phyloP scores from a whole-genome alignment of 1,139 yeast species.

The Saccharomyces hybrid region DNA sequence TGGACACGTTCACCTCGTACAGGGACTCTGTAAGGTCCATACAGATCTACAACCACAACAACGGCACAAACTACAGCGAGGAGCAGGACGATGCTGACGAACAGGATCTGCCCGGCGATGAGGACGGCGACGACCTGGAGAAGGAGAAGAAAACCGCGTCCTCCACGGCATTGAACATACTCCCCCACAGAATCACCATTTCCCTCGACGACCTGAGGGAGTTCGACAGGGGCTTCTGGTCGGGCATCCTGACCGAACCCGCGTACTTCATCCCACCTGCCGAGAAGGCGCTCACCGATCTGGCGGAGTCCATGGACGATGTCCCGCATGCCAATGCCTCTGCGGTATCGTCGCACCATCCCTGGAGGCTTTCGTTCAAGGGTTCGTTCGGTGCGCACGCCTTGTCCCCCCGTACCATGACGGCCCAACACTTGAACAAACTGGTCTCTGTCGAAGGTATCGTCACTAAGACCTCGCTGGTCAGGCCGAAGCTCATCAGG shows the following conservation, averaged over 20 bases:
- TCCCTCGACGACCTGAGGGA: conserved; percentile 84
- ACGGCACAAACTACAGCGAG: conserved; percentile 6
- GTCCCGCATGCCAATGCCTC: conserved; percentile 20
- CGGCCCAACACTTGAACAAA: conserved; percentile 67
- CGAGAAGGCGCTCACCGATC: conserved; percentile 76
- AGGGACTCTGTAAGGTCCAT: conserved; percentile 55
- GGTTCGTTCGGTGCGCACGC: conserved; percentile 91
- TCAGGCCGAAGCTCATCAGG: conserved; percentile 83
- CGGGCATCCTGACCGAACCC: conserved; percentile 67
- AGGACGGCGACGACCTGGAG: conserved; percentile 28
- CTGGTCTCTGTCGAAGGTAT: conserved; percentile 91
- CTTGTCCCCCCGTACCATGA: conserved; percentile 81
- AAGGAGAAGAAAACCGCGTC: conserved; percentile 4
- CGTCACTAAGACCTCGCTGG: conserved; percentile 87
- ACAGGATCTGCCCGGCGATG: conserved; percentile 34
- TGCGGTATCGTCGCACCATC: conserved; percentile 9
- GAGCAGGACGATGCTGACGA: conserved; percentile 8
- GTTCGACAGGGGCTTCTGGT: conserved; percentile 73
- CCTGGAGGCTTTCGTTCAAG: conserved; percentile 54
- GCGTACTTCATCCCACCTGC: conserved; percentile 86
- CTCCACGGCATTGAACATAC: conserved; percentile 33
- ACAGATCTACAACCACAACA: conserved; percentile 21
- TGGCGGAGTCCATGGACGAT: conserved; percentile 62
- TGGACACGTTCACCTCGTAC: conserved; percentile 60
- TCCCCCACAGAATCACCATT: conserved; percentile 60